Base-by-base conservation (phyloP, 352 stramenopile genomes). In the Phytopythium delawarense region DNA sequence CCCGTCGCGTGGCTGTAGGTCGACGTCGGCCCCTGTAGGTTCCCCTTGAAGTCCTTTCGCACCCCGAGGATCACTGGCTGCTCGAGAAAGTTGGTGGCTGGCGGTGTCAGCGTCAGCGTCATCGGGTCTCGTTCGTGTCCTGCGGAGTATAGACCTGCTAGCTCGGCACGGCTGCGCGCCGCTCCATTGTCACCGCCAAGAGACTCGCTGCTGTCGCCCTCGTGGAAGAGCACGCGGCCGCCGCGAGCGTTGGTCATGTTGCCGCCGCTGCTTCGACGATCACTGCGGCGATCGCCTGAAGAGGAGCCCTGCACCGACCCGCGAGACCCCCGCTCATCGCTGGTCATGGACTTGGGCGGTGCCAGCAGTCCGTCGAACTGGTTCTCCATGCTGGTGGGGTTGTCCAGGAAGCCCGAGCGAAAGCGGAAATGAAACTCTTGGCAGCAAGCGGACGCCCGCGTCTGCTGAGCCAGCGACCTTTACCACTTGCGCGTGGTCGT, bases 21-120 rank as follows among this genome's bases (percentile, higher is more conserved):
- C 16, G 52, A 28, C 12, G 50, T 34, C 5, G 48, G 59, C 46
- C 64, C 71, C 20, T 57, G 65, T 30, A 69, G 69, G 0, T 64
- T 65, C 5, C 60, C 52, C 11, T 39, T 55, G 4, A 63, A 46
- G 25, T 66, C 67, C 59, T 84, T 84, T 25, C 46, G 59, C 35
- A 76, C 60, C 30, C 82, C 64, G n/a, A 89, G 71, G 28, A 84
- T 66, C 46, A 69, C 61, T 7, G 72, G 71, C 40, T 80, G 78
- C 25, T 89, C 76, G 54, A 81, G 64, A 35, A 83, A 84, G 40
- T 76, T 71, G 44, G 72, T 78, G 18, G 78, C 68, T 0, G 73
- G 72, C 54, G 81, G 78, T 59, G 76, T 87, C 62, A 89, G 73
- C 20, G 70, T 89, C 71, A 88, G 77, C 25, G 76, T 82, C 62